Conservation (phyloP, 2,329 filamentous ascomycete genomes). For the Xylaria sp. region DNA sequence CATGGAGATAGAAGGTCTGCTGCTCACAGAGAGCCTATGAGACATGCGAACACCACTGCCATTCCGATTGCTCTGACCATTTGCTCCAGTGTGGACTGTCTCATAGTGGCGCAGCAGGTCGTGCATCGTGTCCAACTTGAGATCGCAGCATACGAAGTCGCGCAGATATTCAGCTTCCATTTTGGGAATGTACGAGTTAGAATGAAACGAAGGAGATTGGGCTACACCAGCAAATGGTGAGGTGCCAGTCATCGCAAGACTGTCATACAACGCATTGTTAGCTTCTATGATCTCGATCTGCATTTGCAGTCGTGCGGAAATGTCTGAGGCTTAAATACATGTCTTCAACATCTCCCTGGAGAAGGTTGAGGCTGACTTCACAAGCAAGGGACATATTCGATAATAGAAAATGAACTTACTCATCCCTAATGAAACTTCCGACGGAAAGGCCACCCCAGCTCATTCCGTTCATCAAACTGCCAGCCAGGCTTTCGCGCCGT, state of each 20-base stretch:
- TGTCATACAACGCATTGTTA: constrained; percentile 56
- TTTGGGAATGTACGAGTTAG: constrained; percentile 94
- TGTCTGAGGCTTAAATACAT: constrained; percentile 39
- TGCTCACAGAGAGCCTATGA: constrained; percentile 49
- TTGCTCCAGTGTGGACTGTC: constrained; percentile 85
- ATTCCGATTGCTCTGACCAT: constrained; percentile 52
- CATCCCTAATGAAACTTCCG: constrained; percentile 95
- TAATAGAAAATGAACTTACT: constrained; percentile 73
- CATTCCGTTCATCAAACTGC: constrained; percentile 81
- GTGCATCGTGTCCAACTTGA: constrained; percentile 89
- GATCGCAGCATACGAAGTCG: constrained; percentile 94
- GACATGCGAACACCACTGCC: constrained; percentile 46
- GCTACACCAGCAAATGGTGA: constrained; percentile 84
- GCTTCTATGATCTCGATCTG: constrained; percentile 27
- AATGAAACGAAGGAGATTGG: constrained; percentile 95
- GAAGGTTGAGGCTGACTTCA: neutral
- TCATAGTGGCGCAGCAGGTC: constrained; percentile 97
- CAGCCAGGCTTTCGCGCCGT: constrained; percentile 71
- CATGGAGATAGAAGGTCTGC: constrained; percentile 46
- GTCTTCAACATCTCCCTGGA: constrained; percentile 19
- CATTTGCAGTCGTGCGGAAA: constrained; percentile 30
- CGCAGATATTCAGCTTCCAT: constrained; percentile 98
- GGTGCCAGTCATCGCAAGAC: constrained; percentile 94
- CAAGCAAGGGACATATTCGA: constrained; percentile 15
- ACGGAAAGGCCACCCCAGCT: constrained; percentile 98